A percentile compares a stretch with the other conserved stretches of the same genome.
These are phyloP conservation scores for Mercurialis annua DNA, from an alignment of 345 rosid species.

Conservation along the genomic window DNA sequence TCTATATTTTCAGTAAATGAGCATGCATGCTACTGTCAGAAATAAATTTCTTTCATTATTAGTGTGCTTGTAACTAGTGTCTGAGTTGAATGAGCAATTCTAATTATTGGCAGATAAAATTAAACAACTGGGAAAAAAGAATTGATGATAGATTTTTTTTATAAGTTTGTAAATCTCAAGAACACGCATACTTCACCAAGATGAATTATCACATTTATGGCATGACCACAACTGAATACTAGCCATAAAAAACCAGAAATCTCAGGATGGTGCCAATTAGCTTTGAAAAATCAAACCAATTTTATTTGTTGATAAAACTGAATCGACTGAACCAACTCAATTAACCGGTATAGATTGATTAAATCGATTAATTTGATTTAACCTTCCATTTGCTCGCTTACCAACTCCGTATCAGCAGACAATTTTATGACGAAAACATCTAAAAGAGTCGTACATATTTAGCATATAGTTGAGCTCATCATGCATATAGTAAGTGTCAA, in stretches of 20 bases:
- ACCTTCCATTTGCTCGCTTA: too few relatives aligned
- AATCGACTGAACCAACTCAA: neutral
- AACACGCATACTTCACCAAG: neutral
- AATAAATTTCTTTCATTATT: neutral
- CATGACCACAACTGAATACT: neutral
- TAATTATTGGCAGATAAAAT: neutral
- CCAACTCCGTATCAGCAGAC: too few relatives aligned
- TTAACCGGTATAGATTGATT: too few relatives aligned
- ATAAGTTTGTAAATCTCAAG: neutral
- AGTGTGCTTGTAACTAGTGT: neutral
- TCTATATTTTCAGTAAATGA: too few relatives aligned
- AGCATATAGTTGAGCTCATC: neutral
- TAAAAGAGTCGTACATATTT: neutral
- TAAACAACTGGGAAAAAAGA: neutral
- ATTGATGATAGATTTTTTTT: neutral
- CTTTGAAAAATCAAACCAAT: neutral
- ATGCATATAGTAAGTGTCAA: too few relatives aligned
- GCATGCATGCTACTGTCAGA: neutral
- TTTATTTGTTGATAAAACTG: too few relatives aligned
- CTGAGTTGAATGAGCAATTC: neutral
- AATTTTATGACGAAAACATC: neutral
- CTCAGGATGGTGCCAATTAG: neutral
- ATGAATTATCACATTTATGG: neutral
- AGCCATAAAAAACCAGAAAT: neutral
- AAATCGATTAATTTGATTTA: too few relatives aligned